Base-by-base conservation (phyloP, 257 asterid genomes). In the Phtheirospermum japonicum region DNA sequence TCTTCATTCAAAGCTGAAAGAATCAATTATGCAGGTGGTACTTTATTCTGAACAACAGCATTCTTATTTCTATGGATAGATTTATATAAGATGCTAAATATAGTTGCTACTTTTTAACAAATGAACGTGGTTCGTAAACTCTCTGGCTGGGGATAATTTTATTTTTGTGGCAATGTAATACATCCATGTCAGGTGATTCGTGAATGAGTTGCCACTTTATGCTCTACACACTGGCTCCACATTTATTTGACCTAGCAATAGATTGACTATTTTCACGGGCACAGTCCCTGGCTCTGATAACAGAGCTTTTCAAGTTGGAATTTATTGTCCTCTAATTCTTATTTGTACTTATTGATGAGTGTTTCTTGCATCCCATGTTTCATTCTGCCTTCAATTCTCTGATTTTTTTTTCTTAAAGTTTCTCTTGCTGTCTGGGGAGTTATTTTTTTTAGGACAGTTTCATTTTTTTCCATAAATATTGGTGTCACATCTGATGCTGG, bases 1-100 rank as follows among this genome's bases (percentile, higher is more conserved):
- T 60, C 87, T 92, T 72, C 99, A 92, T 75, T 73, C 93, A 63
- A 77, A 80, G 73, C 77, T 92, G 76, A 88, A 86, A 77, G 96
- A 92, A 64, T 94, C 96, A 62, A 86, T 89, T 43, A 34, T 86
- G 84, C 87, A 80, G 99, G 98, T 91, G 68, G 67, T 26, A 36
- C 49, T 58, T 48, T 48, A 50, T 53, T 63, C 66, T 31, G 32
- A 45, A 14, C 28, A 39, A 51, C 12, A 42, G 23, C 31, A 28
- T 32, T 48, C 50, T 57, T 34, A 20, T 37, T 48, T 34, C 16
- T n/a, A 17, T 4, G 37, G 34, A 45, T 50, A 13, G 8, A 46
- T 33, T 53, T 17, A 43, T 26, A 45, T 52, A 8, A 65, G 46
- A 59, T 55, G 64, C 61, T 54, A 16, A 19, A 43, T 43, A 9